Base-by-base conservation (phyloP, 805 yeast species). In the Pichia manshurica region DNA sequence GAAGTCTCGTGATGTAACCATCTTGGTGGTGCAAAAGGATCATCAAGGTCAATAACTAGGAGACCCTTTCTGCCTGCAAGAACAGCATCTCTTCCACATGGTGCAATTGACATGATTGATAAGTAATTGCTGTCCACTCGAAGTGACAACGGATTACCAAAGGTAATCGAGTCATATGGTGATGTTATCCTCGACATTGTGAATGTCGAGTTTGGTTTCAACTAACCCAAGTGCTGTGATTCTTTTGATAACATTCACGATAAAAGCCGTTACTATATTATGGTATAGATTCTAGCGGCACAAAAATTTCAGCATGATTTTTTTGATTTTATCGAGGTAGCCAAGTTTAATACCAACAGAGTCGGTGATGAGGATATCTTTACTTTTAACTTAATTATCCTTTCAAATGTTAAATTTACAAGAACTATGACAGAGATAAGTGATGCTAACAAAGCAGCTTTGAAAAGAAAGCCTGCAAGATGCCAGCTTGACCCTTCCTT, bases 1-100 rank as follows among this genome's bases (percentile, higher is more conserved):
- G 95, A 81, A 0, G 97, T 91, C 32, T 81, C 74, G 60, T 93
- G 96, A 47, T 82, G 95, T 15, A 93, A 75, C 90, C 95, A 88
- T 49, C 99, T 71, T 0, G 99, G 99, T 0, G 95, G 89, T 0
- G 91, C 79, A 65, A 87, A 91, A 1, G 98, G 99, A 63, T 93
- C 96, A 59, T 91, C 96, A 37, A 93, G 66, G 66, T 93, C 98
- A n/a, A 91, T 82, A 34, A 93, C 81, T 63, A 82, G 86, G 13
- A 93, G 71, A 0, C 99, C 99, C 47, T 82, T 74, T 23, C 87
- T 73, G 23, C 81, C 90, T 0, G 98, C 99, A 28, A 93, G 67
- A 3, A 87, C 98, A 6, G 89, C 95, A 61, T 93, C 98, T 53
- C 98, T 69, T 4, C 97, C 96, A 42, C 83, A 80, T 7, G 96